Base-by-base conservation (phyloP, 2,329 filamentous ascomycete species). In the Trichophyton benhamiae region DNA sequence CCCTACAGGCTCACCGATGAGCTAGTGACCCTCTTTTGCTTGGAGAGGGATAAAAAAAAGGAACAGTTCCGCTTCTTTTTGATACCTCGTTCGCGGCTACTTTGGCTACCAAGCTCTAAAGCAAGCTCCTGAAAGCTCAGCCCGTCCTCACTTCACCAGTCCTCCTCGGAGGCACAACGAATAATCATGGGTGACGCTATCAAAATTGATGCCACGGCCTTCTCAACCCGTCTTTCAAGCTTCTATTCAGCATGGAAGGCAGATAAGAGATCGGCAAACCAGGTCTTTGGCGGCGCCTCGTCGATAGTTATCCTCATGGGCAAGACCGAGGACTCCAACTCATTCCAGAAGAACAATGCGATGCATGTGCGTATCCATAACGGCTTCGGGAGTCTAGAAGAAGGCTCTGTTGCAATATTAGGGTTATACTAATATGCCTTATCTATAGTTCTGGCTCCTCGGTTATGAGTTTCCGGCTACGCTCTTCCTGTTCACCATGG, bases 401-500 rank as follows among this genome's bases (percentile, higher is more conserved):
- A 13, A 15, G n/a, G 52, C 7, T 7, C 15, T 20, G 3, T 17
- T 44, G 15, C 30, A 25, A 17, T 61, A 25, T 22, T 42, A 13
- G 59, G 44, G 13, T 63, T 58, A 65, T 67, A 62, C 68, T 68
- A 38, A 38, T 33, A 2, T 42, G 57, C 53, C 53, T 64, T 55
- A 22, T 25, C 48, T 66, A 63, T 74, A 96, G 91, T 95, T 97
- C 76, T 99, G 95, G 95, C 82, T 99, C 61, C 83, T 99, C 65
- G 94, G 94, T 69, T 99, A 99, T 80, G 94, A 99, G 75, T 99
- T 99, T 71, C 94, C 94, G 38, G 91, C 92, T 44, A 99, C 94
- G 0, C 80, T 99, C 65, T 90, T 99, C 80, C 82, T 99, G 59
- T 86, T 99, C 73, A 97, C 92, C 0, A 79, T 86, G 64, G 94